Evolutionary conservation across 305 asterid species (phyloP), one percentile per base, ranked within the genome.

Genomic region (Fraxinus xanthoxyloides): DNA sequence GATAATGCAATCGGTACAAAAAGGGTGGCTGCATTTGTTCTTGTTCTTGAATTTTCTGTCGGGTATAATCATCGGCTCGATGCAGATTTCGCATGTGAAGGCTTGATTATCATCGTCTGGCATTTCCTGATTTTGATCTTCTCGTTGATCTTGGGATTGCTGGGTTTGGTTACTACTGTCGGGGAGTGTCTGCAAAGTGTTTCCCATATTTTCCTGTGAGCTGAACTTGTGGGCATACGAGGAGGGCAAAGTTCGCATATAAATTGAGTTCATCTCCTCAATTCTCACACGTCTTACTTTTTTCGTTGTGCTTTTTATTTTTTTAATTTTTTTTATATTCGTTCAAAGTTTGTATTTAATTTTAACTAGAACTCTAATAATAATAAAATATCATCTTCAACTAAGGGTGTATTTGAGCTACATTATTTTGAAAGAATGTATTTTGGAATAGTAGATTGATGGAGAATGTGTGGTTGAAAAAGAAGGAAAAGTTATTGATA

Each of bases 71-170:
- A 80, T 63, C 2, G 93, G 97, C 84, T 92, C 94, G 80, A 90
- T 84, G 87, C 93, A 93, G 83, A 93, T 92, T 92, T 92, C 94
- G 85, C 98, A 93, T 28, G 94, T 94, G 87, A 86, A 87, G 48
- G 31, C 78, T 40, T 31, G 85, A 6, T 79, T 40, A 3, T 32
- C 85, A 9, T 61, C 38, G 87, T 87, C 21, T 30, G 9, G 40
- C 23, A 12, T 69, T 30, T 69, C 75, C 30, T 28, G 38, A 26
- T 69, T 15, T 30, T 30, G 36, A 69, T 26, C 8, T 10, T 26
- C 36, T 26, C 28, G 38, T 13, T 17, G 10, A 69, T 69, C 75
- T 28, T 4, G 72, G 72, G 30, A 63, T 63, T 23, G 72, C 35
- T 9, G 5, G 10, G 59, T 48, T 48, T 48, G 21, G 21, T 48